phyloP scores from a whole-genome alignment of 73 alveolate species.

The Urostyla sp. region DNA sequence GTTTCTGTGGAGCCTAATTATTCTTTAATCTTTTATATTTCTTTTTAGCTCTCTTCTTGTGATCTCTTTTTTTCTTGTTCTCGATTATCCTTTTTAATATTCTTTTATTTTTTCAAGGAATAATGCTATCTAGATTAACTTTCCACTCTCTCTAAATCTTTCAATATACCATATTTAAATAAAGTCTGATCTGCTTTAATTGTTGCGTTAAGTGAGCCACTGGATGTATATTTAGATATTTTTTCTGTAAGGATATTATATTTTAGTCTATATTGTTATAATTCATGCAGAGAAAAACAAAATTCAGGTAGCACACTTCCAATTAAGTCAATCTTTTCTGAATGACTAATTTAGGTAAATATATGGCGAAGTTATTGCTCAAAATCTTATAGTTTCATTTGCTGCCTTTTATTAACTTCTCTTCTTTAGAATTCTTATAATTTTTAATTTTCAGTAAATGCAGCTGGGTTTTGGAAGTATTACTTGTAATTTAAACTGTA shows the following conservation, averaged over 20 bases:
- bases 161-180: neutral
- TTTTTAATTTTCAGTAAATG: conserved; percentile 13
- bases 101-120: neutral
- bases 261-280: conserved; percentile 21
- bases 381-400: conserved; percentile 9
- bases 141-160: neutral
- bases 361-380: conserved; percentile 1
- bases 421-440: neutral
- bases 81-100: neutral
- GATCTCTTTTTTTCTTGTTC: neutral
- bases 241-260: conserved; percentile 18
- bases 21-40: conserved; percentile 35
- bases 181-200: neutral
- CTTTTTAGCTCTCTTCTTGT: neutral
- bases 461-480: conserved; percentile 48
- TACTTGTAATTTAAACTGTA: conserved; percentile 23
- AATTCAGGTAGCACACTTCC: conserved; percentile 38
- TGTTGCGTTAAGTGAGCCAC: neutral
- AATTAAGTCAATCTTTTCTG: conserved; percentile 43
- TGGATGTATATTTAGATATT: conserved; percentile 14
- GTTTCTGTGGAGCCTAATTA: conserved; percentile 42
- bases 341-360: neutral
- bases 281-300: conserved; percentile 19
- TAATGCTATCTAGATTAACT: neutral
- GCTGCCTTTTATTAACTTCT: neutral